phyloP scores from a whole-genome alignment of 192 early-diverging fungal genomes.

The Coemansia sp. region DNA sequence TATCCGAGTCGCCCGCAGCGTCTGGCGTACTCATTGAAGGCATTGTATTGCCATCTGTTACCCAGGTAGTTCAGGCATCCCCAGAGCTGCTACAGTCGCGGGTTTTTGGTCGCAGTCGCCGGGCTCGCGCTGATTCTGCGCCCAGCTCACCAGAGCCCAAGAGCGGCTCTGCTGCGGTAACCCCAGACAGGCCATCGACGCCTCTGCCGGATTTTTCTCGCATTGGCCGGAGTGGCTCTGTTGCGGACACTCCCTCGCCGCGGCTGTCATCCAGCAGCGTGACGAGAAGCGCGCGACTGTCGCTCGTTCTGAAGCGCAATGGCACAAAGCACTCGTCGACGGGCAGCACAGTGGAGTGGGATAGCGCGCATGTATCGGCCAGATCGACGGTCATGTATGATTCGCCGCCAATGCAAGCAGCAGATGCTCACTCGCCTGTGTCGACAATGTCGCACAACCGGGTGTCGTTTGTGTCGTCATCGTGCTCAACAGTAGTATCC shows the following conservation, averaged over 20 bases:
- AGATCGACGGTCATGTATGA: conserved; percentile 46
- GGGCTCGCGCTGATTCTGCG: conserved; percentile 2
- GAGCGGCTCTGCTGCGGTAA: not conserved
- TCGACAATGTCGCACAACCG: conserved; percentile 40
- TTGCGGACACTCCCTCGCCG: conserved; percentile 15
- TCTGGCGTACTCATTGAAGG: not conserved
- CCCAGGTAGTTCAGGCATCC: conserved; percentile 3
- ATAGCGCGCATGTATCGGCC: conserved; percentile 18
- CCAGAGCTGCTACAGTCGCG: not conserved
- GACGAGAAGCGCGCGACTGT: not conserved
- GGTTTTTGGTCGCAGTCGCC: not conserved
- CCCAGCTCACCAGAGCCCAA: not conserved
- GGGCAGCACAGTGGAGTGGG: conserved; percentile 35
- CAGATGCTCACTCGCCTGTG: conserved; percentile 25
- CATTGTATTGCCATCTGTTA: conserved; percentile 14
- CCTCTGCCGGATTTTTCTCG: not conserved
- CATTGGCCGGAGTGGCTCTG: conserved; percentile 6
- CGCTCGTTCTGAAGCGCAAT: conserved; percentile 5
- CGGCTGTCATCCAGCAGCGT: conserved; percentile 2
- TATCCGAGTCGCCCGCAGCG: not conserved
- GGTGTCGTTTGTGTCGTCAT: conserved; percentile 44
- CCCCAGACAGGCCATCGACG: conserved; percentile 9
- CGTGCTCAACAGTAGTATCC: conserved; percentile 47
- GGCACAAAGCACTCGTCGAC: conserved; percentile 28
- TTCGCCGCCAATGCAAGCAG: conserved; percentile 10